phyloP scores from a whole-genome alignment of 2,329 filamentous ascomycete genomes.

The Scedosporium minutisporum region DNA sequence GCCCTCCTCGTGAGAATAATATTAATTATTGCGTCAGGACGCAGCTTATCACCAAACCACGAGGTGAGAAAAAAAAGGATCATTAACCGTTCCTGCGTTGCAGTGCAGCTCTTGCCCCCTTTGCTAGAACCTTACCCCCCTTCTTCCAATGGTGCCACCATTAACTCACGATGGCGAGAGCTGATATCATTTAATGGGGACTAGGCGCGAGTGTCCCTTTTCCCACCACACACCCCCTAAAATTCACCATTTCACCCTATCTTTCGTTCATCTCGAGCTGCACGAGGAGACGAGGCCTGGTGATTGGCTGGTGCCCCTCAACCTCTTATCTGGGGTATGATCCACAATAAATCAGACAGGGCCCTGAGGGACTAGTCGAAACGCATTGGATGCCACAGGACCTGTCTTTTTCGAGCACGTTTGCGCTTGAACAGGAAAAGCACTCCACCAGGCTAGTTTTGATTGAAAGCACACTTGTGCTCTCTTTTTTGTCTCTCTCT shows the following conservation, averaged over 20 bases:
- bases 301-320: background rate
- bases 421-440: too few species aligned
- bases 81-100: background rate
- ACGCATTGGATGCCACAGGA: background rate
- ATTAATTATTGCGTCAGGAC: background rate
- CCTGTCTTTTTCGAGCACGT: too few species aligned
- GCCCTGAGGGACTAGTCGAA: background rate
- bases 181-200: background rate
- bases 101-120: background rate
- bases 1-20: background rate
- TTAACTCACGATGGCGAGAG: background rate
- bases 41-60: background rate
- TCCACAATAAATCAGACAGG: conserved; percentile 1
- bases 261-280: background rate
- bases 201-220: background rate
- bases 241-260: background rate
- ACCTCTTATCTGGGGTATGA: conserved; percentile 1
- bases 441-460: too few species aligned
- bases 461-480: too few species aligned
- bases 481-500: too few species aligned
- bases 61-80: background rate
- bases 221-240: background rate
- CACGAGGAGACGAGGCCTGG: background rate
- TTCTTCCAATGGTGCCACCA: background rate
- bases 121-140: background rate